Percentiles rank a stretch among this genome's conserved stretches.
These are phyloP conservation scores for Calonectria montana DNA, from an alignment of 2,329 filamentous ascomycete species.

Conservation along the genomic window DNA sequence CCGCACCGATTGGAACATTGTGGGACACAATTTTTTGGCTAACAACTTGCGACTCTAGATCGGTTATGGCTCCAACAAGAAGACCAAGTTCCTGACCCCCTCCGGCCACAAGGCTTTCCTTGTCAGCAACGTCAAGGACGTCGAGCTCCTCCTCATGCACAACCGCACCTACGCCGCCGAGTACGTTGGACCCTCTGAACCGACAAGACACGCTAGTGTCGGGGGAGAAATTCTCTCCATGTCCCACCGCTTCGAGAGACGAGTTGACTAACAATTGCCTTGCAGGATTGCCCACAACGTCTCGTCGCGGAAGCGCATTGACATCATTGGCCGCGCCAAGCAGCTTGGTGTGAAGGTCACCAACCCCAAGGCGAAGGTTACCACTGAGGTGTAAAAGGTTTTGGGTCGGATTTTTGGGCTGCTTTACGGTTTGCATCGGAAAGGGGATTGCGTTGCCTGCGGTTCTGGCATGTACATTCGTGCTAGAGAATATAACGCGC, in stretches of 20 bases:
- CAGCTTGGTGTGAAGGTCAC: conserved; percentile 99
- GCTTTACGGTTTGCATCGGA: conserved; percentile 47
- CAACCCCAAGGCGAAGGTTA: conserved; percentile 99
- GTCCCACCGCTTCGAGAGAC: not conserved
- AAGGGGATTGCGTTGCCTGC: conserved; percentile 46
- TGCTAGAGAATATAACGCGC: conserved; percentile 46
- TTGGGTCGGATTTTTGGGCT: conserved; percentile 44
- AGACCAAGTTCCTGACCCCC: conserved; percentile 98
- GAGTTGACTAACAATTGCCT: conserved; percentile 33
- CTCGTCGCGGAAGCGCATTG: conserved; percentile 98
- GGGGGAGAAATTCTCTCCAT: not conserved
- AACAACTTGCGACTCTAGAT: conserved; percentile 70
- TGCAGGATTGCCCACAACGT: conserved; percentile 95
- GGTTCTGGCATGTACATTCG: conserved; percentile 44
- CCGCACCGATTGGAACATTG: not conserved
- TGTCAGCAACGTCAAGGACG: conserved; percentile 94
- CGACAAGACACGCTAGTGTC: not conserved
- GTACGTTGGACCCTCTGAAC: conserved; percentile 68
- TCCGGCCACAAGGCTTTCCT: conserved; percentile 99
- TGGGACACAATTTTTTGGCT: conserved; percentile 28
- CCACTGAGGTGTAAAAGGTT: conserved; percentile 82
- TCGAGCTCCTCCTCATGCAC: conserved; percentile 99
- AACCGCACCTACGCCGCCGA: conserved; percentile 99
- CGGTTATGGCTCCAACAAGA: conserved; percentile 99
- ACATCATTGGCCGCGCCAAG: conserved; percentile 97